A percentile compares a stretch with the other conserved stretches of the same genome.
Evolutionary conservation across 1,284 basidiomycete genomes (phyloP).

Genomic region (Ustilago loliicola): DNA sequence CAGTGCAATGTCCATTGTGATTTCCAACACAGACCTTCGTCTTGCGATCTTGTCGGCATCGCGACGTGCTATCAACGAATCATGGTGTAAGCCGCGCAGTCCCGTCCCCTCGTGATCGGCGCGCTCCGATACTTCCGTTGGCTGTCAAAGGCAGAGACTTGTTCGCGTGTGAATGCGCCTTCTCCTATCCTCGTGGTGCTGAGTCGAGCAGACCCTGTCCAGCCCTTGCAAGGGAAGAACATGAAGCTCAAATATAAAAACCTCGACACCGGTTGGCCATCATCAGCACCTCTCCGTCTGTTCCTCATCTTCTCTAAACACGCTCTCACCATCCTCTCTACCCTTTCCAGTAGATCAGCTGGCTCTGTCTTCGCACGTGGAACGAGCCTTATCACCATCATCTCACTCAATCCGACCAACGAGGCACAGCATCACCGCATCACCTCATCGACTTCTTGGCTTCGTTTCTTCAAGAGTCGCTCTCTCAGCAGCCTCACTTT

Average conservation of each 20-base stretch:
- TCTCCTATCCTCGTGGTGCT: not conserved
- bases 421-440: not conserved
- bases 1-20: not conserved
- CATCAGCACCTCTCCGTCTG: not conserved
- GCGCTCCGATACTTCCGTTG: not conserved
- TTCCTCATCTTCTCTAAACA: not conserved
- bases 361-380: not conserved
- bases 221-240: not conserved
- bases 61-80: not conserved
- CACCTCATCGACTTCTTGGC: not conserved
- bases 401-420: not conserved
- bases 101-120: not conserved
- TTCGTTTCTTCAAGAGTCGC: not conserved
- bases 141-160: not conserved
- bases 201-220: constrained; percentile 1
- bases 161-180: constrained; percentile 8
- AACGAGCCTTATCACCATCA: not conserved
- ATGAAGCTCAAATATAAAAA: not conserved
- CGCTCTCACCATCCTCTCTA: not conserved
- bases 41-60: not conserved
- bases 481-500: constrained; percentile 2
- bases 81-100: constrained; percentile 1
- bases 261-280: not conserved
- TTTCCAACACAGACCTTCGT: constrained; percentile 1
- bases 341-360: not conserved